These are phyloP conservation scores for Arctium lappa DNA, from an alignment of 129 eudicot genomes.

Conservation along the genomic window DNA sequence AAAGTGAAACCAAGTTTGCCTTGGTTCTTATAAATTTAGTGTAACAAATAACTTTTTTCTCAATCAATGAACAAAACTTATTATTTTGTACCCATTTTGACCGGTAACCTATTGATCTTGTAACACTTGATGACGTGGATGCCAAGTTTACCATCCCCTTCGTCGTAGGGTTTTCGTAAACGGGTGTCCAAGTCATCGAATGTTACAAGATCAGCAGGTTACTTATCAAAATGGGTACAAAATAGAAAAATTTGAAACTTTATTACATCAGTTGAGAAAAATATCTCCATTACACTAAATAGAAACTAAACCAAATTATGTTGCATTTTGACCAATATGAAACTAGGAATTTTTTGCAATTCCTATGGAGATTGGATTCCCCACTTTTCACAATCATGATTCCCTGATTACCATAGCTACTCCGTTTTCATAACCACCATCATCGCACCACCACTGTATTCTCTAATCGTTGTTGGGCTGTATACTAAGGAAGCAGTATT, in stretches of 20 bases:
- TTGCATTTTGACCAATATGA: background rate
- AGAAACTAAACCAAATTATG: background rate
- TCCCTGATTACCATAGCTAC: background rate
- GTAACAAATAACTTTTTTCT: background rate
- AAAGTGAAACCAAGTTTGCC: background rate
- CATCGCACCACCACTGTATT: background rate
- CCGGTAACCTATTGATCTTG: background rate
- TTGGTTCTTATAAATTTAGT: background rate
- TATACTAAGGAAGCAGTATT: background rate
- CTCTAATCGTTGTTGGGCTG: background rate
- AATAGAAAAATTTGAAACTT: background rate
- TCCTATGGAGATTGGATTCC: background rate
- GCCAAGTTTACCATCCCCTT: background rate
- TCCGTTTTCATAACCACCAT: constrained; percentile 5
- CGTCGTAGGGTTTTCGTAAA: background rate
- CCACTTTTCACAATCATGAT: background rate
- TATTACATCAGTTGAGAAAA: background rate
- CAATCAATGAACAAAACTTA: background rate
- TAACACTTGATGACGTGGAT: background rate
- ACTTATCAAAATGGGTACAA: background rate
- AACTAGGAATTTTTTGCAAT: background rate
- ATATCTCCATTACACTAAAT: background rate
- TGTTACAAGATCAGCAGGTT: background rate
- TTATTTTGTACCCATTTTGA: background rate
- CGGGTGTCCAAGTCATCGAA: background rate